Percentiles rank a stretch among this genome's conserved stretches.
Conservation (phyloP, 192 early-diverging fungal species). For the Glomus cerebriforme region DNA sequence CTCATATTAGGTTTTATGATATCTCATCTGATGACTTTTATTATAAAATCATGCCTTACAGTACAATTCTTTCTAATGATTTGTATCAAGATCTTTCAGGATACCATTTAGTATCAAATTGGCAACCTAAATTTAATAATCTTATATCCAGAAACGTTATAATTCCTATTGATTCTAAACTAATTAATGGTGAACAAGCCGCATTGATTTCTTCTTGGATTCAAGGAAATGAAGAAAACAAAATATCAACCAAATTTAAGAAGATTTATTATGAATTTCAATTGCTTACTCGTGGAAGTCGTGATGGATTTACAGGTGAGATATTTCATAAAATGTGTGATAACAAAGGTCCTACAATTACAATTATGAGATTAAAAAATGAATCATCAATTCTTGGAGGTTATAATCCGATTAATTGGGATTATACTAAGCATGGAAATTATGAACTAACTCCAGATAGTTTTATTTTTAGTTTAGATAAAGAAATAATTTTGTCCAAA, state of each 20-base stretch:
- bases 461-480: neutral
- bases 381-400: neutral
- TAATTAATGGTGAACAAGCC: neutral
- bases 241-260: neutral
- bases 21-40: neutral
- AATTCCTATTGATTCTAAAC: neutral
- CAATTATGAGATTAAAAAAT: slow-evolving; percentile 6
- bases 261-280: neutral
- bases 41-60: neutral
- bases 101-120: neutral
- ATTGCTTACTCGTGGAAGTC: neutral
- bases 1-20: neutral
- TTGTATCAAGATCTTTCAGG: neutral
- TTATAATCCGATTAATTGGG: neutral
- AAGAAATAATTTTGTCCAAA: neutral
- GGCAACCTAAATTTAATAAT: neutral
- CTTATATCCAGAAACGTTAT: neutral
- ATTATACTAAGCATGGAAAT: neutral
- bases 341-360: slow-evolving; percentile 28
- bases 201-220: neutral
- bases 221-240: neutral
- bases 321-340: slow-evolving; percentile 29
- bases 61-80: neutral
- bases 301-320: neutral
- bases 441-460: neutral